A percentile compares a stretch with the other conserved stretches of the same genome.
These are phyloP conservation scores for Irpex rosettiformis DNA, from an alignment of 1,284 basidiomycete species.

Conservation along the genomic window DNA sequence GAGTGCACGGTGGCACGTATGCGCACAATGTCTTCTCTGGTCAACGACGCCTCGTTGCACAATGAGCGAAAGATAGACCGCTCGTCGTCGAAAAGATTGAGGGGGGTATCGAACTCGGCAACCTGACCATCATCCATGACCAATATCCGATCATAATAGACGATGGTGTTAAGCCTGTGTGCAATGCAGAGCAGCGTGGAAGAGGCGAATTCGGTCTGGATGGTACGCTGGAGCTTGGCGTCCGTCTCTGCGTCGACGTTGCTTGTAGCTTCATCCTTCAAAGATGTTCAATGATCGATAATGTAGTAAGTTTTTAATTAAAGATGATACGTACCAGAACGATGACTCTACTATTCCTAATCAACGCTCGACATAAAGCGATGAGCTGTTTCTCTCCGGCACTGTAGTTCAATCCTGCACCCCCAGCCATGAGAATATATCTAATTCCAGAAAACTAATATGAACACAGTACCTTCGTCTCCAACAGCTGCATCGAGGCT, in stretches of 20 bases:
- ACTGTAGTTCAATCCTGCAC: constrained; percentile 63
- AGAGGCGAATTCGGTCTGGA: constrained; percentile 64
- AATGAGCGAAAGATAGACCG: constrained; percentile 75
- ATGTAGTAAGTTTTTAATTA: not conserved
- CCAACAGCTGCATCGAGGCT: constrained; percentile 60
- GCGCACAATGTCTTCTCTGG: constrained; percentile 49
- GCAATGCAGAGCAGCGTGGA: constrained; percentile 72
- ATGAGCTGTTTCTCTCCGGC: constrained; percentile 79
- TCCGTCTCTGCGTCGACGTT: constrained; percentile 83
- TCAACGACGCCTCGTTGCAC: constrained; percentile 70
- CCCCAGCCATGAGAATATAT: not conserved
- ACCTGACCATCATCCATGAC: constrained; percentile 72
- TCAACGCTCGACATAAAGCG: constrained; percentile 67
- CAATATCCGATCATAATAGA: constrained; percentile 72
- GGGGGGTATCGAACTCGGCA: constrained; percentile 77
- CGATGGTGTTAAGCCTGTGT: constrained; percentile 76
- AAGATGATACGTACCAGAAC: constrained; percentile 47
- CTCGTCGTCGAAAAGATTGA: constrained; percentile 66
- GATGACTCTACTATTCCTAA: constrained; percentile 69
- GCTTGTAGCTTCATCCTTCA: constrained; percentile 75
- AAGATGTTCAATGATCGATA: not conserved
- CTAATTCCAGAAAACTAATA: not conserved
- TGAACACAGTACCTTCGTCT: constrained; percentile 47
- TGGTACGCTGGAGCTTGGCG: constrained; percentile 71
- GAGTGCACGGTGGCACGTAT: constrained; percentile 29